These are phyloP conservation scores for Coriaria nepalensis DNA, from an alignment of 306 rosid species.

Conservation along the genomic window DNA sequence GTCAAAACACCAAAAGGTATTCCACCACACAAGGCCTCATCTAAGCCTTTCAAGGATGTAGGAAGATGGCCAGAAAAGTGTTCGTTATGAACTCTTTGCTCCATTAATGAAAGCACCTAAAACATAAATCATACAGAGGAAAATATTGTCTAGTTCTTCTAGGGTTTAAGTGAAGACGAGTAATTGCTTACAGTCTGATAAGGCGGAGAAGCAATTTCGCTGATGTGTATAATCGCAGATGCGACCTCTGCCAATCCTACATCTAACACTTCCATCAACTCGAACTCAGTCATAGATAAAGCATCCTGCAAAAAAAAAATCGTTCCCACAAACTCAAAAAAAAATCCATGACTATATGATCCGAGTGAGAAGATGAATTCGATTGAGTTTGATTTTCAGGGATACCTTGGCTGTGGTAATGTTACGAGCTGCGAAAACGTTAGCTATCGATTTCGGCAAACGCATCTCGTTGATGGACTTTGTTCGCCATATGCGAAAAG, in stretches of 20 bases:
- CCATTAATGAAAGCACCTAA: conserved; percentile 57
- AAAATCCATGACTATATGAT: background rate
- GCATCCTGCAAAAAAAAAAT: conserved; percentile 45
- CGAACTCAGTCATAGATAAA: conserved; percentile 62
- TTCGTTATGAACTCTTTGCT: conserved; percentile 52
- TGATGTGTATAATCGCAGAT: conserved; percentile 55
- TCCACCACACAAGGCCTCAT: conserved; percentile 79
- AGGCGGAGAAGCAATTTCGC: conserved; percentile 76
- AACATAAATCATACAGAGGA: background rate
- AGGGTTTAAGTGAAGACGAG: background rate
- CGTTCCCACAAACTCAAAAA: background rate
- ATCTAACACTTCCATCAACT: conserved; percentile 74
- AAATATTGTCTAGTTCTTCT: background rate
- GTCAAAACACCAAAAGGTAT: conserved; percentile 84
- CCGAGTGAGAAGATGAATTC: too few relatives aligned
- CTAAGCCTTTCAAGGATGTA: conserved; percentile 70
- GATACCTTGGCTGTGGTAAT: conserved; percentile 66
- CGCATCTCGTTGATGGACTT: conserved; percentile 62
- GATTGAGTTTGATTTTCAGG: too few relatives aligned
- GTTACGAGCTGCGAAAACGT: conserved; percentile 72
- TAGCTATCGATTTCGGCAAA: conserved; percentile 49
- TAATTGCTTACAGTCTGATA: conserved; percentile 51
- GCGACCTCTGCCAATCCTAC: conserved; percentile 58
- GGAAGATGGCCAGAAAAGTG: conserved; percentile 70
- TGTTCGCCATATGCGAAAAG: conserved; percentile 44